Conservation (phyloP, 129 eudicot species). For the Calendula officinalis region DNA sequence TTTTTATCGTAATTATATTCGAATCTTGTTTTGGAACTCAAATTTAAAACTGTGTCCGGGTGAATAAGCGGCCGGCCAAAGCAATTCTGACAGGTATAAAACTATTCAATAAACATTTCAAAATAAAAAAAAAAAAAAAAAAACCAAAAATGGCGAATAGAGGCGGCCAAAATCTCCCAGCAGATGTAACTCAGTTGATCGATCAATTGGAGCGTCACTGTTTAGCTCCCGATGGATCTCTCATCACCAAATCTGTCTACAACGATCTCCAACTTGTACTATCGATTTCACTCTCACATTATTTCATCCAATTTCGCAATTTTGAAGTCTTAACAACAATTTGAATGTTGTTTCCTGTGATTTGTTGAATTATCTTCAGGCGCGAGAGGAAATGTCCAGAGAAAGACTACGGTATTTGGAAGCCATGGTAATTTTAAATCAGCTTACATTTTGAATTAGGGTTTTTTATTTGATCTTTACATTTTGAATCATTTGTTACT, state of each 20-base stretch:
- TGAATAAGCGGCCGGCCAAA: no score
- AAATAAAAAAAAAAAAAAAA: neutral
- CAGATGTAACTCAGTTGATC: slow-evolving; percentile 69
- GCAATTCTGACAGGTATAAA: no score
- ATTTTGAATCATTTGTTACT: no score
- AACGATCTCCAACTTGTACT: slow-evolving; percentile 74
- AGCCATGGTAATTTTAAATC: slow-evolving; percentile 54
- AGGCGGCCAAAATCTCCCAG: slow-evolving; percentile 53
- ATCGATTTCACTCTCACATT: slow-evolving; percentile 16
- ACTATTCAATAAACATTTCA: neutral
- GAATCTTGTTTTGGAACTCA: no score
- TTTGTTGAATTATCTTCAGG: slow-evolving; percentile 47
- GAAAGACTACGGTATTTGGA: slow-evolving; percentile 94
- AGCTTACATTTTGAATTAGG: slow-evolving; percentile 5
- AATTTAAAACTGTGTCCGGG: no score
- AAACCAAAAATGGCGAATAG: slow-evolving; percentile 49
- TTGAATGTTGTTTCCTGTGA: neutral
- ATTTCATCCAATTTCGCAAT: neutral
- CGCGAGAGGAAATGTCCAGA: slow-evolving; percentile 92
- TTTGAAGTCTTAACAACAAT: neutral
- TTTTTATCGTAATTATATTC: no score
- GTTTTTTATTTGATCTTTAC: slow-evolving; percentile 18
- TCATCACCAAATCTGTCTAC: slow-evolving; percentile 68
- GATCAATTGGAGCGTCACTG: slow-evolving; percentile 95
- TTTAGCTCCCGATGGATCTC: slow-evolving; percentile 86